Base-by-base conservation (phyloP, 768 basidiomycete species). In the Austroboletus eburneus region DNA sequence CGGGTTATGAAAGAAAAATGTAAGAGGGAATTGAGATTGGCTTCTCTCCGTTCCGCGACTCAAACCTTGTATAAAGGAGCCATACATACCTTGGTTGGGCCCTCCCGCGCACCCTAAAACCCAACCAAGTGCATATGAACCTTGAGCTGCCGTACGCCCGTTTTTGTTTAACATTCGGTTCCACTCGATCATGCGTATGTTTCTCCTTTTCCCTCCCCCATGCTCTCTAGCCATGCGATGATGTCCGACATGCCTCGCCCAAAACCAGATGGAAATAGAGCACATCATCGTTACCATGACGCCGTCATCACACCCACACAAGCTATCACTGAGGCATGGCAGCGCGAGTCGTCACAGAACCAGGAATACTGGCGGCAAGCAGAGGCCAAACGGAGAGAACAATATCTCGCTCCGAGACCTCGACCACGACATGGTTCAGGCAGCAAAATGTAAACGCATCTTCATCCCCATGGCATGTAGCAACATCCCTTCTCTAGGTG, bases 281-380 rank as follows among this genome's bases (percentile, higher is more conserved):
- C 42, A 48, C 61, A 61, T n/a, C n/a, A n/a, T 17, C 51, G 52
- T 33, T 61, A 50, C 45, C 61, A 48, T 43, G 63, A 65, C 35
- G 48, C 58, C 41, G 52, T 42, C 10, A 52, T 74, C 56, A 72
- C 80, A 10, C 79, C 80, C 30, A 77, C 79, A 4, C 78, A 81
- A 51, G 74, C 78, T 23, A 86, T 88, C 61, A 81, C 80, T 29
- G 77, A 81, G 34, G 80, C 80, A 44, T 87, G 85, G 85, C 77
- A 73, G 58, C 67, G 70, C 39, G 80, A 84, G 64, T 76, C 79
- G n/a, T 48, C 62, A 13, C 78, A 83, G 63, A 78, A 67, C 52
- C 75, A 83, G 61, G 74, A 77, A 43, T 70, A 65, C 51, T 87
- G 85, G 85, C 68, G 72, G 46, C 73, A 78, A 43, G 76, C 74